These are phyloP conservation scores for Pochonia chlamydosporia DNA, from an alignment of 2,329 filamentous ascomycete species.

Conservation along the genomic window DNA sequence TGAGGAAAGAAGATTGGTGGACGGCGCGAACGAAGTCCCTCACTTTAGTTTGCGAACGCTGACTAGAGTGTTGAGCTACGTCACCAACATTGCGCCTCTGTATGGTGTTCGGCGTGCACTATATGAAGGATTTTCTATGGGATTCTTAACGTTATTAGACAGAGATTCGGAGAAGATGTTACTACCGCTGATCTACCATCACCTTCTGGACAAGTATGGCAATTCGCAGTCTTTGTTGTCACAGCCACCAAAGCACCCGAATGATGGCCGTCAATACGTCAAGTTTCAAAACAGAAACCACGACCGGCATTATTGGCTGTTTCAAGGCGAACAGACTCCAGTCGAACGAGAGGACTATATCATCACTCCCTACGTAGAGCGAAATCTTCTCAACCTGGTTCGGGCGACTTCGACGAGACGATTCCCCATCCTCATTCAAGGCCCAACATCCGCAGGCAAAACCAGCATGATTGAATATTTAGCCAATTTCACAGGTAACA, in stretches of 20 bases:
- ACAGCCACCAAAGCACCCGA: conserved; percentile 71
- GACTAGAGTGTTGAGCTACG: conserved; percentile 84
- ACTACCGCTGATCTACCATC: conserved; percentile 71
- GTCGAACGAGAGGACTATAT: conserved; percentile 86
- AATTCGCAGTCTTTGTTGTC: conserved; percentile 69
- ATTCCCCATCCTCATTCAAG: conserved; percentile 93
- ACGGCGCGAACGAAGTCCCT: conserved; percentile 91
- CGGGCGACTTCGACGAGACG: conserved; percentile 85
- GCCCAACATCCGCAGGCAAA: conserved; percentile 94
- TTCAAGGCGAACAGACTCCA: conserved; percentile 59
- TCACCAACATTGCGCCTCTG: conserved; percentile 73
- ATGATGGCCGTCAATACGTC: conserved; percentile 72
- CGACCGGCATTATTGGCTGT: conserved; percentile 81
- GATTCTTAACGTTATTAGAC: conserved; percentile 85
- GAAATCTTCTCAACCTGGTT: conserved; percentile 90
- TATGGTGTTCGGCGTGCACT: conserved; percentile 83
- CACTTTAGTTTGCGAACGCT: conserved; percentile 96
- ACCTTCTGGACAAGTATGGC: conserved; percentile 64
- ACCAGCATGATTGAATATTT: conserved; percentile 99
- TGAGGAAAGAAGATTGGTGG: conserved; percentile 73
- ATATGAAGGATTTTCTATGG: conserved; percentile 97
- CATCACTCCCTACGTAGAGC: conserved; percentile 89
- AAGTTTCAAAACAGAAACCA: conserved; percentile 62
- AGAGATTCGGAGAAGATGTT: conserved; percentile 74
- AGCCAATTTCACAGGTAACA: conserved; percentile 93